Percentiles rank a stretch among this genome's conserved stretches.
Evolutionary conservation across 352 stramenopile genomes (phyloP).

Genomic region (Phytophthora tubulina): DNA sequence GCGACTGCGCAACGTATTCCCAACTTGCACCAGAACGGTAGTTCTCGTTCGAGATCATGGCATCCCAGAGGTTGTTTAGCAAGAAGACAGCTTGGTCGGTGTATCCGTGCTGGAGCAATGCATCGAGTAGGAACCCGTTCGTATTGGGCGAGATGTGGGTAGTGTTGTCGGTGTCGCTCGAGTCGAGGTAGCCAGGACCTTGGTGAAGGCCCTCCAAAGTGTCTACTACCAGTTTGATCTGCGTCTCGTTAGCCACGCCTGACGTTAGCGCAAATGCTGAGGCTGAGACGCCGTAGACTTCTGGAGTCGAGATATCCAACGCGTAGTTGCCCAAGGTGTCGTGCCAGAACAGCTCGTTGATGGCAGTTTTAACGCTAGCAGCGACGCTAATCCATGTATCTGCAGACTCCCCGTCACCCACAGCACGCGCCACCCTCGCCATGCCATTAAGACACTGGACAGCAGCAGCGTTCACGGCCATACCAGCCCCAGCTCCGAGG

Average conservation of each 20-base stretch:
- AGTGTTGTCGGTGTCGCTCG: constrained; percentile 25
- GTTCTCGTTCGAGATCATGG: constrained; percentile 44
- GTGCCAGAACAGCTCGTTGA: constrained; percentile 48
- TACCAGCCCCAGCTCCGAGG: constrained; percentile 29
- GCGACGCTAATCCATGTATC: constrained; percentile 25
- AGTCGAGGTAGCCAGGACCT: constrained; percentile 40
- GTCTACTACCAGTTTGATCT: constrained; percentile 31
- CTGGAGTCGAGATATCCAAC: constrained; percentile 25
- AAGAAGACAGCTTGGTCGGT: constrained; percentile 32
- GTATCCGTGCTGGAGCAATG: constrained; percentile 32
- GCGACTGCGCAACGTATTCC: constrained; percentile 42
- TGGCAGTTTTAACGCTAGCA: constrained; percentile 33
- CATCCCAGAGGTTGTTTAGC: constrained; percentile 45
- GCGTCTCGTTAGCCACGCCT: constrained; percentile 39
- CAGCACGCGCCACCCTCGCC: constrained; percentile 24
- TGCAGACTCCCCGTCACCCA: constrained; percentile 34
- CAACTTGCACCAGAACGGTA: constrained; percentile 35
- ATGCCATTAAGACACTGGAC: constrained; percentile 42
- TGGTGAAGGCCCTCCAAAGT: constrained; percentile 35
- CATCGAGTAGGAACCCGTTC: constrained; percentile 41
- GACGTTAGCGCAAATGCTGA: constrained; percentile 43
- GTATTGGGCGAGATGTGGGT: constrained; percentile 42
- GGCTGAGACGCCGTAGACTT: constrained; percentile 41
- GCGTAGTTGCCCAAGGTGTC: constrained; percentile 38
- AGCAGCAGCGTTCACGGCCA: constrained; percentile 38